Base-by-base conservation (phyloP, 345 rosid genomes). In the Arabidopsis suecica region DNA sequence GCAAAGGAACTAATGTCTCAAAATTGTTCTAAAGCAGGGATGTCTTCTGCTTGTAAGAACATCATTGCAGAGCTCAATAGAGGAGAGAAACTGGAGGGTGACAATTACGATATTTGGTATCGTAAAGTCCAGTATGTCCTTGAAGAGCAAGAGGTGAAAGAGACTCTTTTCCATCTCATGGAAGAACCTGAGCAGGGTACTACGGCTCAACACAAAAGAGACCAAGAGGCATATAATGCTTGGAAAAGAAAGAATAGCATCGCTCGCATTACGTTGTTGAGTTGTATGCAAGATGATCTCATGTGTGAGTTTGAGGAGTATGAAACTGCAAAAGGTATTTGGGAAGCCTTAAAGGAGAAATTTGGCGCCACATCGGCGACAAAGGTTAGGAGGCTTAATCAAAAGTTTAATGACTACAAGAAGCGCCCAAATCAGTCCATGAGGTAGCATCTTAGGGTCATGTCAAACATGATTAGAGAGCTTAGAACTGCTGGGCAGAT, bases 81-180 rank as follows among this genome's bases (percentile, higher is more conserved):
- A 48, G 66, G 45, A 44, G 33, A 34, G 2, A 44, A 71, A 36
- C 22, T 48, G 25, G 64, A 71, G 9, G 48, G 58, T 60, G 50
- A 71, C 0, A 71, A 34, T 59, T 71, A 60, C 12, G 48, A 71
- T 32, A 70, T 58, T 38, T 70, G 73, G 28, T 56, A 36, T 65
- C 69, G 18, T 10, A 65, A 60, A 34, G 32, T 60, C 36, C 3
- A 67, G 37, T 67, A 53, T 53, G 49, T 67, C 22, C 36, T 51
- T 6, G 23, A 49, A 5, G 70, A 25, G 36, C 36, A 34, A 44
- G 65, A 23, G 25, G 25, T 23, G 25, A 23, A 23, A 23, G 25
- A 23, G 25, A 23, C 25, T 23, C 25, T 23, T 23, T 23, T 23
- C 2, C 25, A 23, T 23, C 25, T 23, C 25, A 23, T 23, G 25